Conservation (phyloP, 164 flowering plant genomes). For the Stephania japonica region DNA sequence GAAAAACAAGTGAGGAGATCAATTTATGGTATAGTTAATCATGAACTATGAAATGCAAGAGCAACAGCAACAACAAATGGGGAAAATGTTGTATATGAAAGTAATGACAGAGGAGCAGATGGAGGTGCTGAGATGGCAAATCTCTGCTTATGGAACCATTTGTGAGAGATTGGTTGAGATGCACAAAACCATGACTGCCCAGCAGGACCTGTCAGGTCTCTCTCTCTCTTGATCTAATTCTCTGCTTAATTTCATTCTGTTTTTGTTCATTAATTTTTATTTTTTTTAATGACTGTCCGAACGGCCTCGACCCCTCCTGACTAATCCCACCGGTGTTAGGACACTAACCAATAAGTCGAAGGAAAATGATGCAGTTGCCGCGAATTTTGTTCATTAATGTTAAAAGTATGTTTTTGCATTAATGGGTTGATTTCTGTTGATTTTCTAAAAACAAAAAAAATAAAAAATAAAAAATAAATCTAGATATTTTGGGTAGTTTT, state of each 20-base stretch:
- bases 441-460: too few species aligned
- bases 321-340: too few species aligned
- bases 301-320: too few species aligned
- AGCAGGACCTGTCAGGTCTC: constrained; percentile 55
- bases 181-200: constrained; percentile 62
- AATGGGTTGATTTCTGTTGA: background rate
- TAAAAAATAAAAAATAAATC: too few species aligned
- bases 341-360: too few species aligned
- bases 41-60: background rate
- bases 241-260: background rate
- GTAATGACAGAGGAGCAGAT: constrained; percentile 95
- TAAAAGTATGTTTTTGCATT: background rate
- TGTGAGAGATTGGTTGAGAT: constrained; percentile 75
- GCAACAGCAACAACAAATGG: background rate
- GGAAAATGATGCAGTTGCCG: too few species aligned
- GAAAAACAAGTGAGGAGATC: too few species aligned
- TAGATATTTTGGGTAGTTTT: background rate
- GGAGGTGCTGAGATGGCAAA: constrained; percentile 65
- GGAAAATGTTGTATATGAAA: constrained; percentile 32
- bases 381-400: background rate
- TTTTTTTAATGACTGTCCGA: too few species aligned
- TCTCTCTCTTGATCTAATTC: constrained; percentile 11
- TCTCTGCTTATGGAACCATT: constrained; percentile 70
- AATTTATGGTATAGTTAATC: background rate
- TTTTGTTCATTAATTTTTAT: background rate